These are phyloP conservation scores for Didymella keratinophila DNA, from an alignment of 2,329 filamentous ascomycete genomes.

Conservation along the genomic window DNA sequence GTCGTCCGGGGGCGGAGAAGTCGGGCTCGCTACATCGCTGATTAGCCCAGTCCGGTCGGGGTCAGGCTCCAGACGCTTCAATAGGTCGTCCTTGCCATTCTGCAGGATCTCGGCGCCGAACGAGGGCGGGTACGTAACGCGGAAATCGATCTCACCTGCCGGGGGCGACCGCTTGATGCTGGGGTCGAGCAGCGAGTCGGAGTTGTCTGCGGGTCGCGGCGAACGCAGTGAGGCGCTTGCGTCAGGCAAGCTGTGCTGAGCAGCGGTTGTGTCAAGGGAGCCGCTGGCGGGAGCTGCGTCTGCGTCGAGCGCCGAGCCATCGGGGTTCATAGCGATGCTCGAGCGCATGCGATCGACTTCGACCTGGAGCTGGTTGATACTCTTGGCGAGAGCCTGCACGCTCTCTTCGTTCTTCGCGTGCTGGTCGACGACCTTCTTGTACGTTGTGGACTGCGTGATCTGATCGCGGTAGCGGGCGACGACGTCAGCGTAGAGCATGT, in stretches of 20 bases:
- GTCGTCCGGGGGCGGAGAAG: conserved; percentile 60
- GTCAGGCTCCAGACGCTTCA: conserved; percentile 59
- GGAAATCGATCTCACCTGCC: conserved; percentile 57
- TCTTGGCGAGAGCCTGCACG: conserved; percentile 50
- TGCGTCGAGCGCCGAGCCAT: conserved; percentile 27
- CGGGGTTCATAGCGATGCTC: conserved; percentile 39
- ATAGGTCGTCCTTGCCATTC: conserved; percentile 59
- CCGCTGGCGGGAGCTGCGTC: conserved; percentile 8
- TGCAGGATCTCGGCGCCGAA: conserved; percentile 59
- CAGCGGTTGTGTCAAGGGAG: too few species aligned
- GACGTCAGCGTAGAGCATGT: conserved; percentile 51
- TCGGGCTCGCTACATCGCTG: conserved; percentile 50
- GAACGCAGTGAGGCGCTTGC: conserved; percentile 1
- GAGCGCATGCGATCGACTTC: conserved; percentile 51
- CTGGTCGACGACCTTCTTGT: conserved; percentile 49
- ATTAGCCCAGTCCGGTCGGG: conserved; percentile 52
- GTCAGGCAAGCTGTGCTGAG: neutral
- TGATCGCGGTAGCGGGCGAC: conserved; percentile 52
- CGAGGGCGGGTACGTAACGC: conserved; percentile 58
- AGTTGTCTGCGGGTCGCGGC: too few species aligned
- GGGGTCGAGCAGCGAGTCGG: conserved; percentile 44
- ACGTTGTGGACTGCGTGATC: conserved; percentile 46
- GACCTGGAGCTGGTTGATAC: conserved; percentile 52
- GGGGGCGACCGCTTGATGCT: conserved; percentile 49
- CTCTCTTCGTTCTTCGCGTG: conserved; percentile 51